A percentile compares a stretch with the other conserved stretches of the same genome.
Evolutionary conservation across 805 yeast genomes (phyloP).

Genomic region (Cyberlindnera xishuangbannaensis): DNA sequence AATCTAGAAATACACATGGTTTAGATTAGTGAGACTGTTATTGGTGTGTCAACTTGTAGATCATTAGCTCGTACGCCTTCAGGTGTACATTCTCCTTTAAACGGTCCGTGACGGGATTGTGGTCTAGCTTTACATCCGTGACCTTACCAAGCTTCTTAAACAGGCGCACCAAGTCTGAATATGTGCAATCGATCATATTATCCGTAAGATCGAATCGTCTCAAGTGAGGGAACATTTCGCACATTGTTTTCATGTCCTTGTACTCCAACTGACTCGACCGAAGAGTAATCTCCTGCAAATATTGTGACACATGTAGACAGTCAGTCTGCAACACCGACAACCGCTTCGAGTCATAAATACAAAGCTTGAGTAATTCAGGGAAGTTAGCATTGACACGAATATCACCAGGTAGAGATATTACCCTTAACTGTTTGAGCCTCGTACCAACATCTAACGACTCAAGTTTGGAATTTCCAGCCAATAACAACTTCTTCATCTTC

Average conservation of each 20-base stretch:
- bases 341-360: neutral
- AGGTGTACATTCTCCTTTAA: conserved; percentile 5
- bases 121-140: conserved; percentile 5
- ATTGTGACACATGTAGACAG: neutral
- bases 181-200: conserved; percentile 11
- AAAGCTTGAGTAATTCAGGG: conserved; percentile 5
- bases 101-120: conserved; percentile 11
- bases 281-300: conserved; percentile 5
- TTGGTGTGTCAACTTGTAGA: conserved; percentile 11
- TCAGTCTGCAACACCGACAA: neutral
- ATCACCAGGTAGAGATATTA: conserved; percentile 4
- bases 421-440: conserved; percentile 3
- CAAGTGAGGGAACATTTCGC: conserved; percentile 6
- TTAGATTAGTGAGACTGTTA: no score
- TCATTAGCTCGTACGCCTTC: conserved; percentile 11
- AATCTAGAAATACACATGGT: no score
- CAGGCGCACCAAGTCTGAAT: conserved; percentile 6
- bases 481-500: conserved; percentile 9
- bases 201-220: conserved; percentile 7
- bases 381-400: conserved; percentile 2
- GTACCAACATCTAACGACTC: neutral
- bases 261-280: conserved; percentile 5
- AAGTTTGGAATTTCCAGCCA: conserved; percentile 5
- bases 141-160: conserved; percentile 7
- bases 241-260: conserved; percentile 2